Conservation (phyloP, 2,329 filamentous ascomycete species). For the Arthrobotrys musiformis region DNA sequence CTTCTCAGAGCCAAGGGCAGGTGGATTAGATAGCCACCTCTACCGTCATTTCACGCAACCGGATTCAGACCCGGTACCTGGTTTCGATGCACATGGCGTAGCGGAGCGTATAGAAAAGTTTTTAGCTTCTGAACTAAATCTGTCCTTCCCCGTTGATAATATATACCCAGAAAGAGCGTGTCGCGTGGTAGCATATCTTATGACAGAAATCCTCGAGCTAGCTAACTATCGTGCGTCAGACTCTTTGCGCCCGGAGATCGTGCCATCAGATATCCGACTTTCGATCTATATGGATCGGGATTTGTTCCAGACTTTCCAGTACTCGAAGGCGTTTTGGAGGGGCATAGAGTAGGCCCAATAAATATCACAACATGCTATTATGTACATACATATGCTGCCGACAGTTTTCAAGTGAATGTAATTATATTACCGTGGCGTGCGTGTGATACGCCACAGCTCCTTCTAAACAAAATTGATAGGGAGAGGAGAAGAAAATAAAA, state of each 20-base stretch:
- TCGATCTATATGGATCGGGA: constrained; percentile 17
- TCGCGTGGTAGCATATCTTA: constrained; percentile 12
- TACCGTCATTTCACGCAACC: constrained; percentile 10
- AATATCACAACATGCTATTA: too few species aligned
- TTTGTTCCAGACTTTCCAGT: constrained; percentile 9
- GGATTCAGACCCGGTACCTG: neutral
- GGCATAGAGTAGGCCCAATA: neutral
- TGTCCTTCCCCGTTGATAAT: neutral
- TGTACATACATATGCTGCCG: too few species aligned
- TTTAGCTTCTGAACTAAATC: neutral
- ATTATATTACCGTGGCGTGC: too few species aligned
- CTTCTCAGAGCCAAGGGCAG: neutral
- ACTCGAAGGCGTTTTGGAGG: constrained; percentile 15
- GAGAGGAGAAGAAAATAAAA: too few species aligned
- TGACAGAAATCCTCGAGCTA: constrained; percentile 15
- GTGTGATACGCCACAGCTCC: too few species aligned
- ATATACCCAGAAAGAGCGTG: neutral
- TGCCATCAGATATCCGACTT: constrained; percentile 19
- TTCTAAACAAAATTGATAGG: too few species aligned
- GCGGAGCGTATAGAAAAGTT: constrained; percentile 10
- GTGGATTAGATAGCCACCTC: neutral
- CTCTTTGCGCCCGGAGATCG: neutral
- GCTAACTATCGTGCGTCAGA: constrained; percentile 1
- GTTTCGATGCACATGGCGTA: neutral
- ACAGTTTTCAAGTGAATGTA: too few species aligned